Evolutionary conservation across 768 basidiomycete genomes (phyloP), one percentile per base, ranked within the genome.

Genomic region (Suillus clintonianus): DNA sequence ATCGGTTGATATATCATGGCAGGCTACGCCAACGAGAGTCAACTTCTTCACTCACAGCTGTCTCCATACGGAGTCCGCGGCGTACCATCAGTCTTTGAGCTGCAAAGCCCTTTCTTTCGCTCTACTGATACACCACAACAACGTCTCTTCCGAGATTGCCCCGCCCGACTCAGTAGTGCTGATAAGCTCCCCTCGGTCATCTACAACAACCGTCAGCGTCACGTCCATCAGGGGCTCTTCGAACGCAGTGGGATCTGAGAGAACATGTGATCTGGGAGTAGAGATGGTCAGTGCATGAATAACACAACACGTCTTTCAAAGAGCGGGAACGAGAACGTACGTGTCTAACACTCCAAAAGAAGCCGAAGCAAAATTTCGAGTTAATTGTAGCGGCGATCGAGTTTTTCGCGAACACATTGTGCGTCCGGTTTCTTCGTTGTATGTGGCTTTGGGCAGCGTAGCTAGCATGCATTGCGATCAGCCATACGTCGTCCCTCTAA

Each of bases 221-320:
- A 92, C 89, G 15, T 91, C 87, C 60, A 95, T 84, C 8, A 97
- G 81, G 0, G 93, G 91, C 67, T 95, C 90, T 77, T 99, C 97
- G 74, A 97, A 97, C 1, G 94, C 82, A 0, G 94, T 91, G 1
- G 95, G 92, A 75, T 99, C 97, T 0, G 89, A 81, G 5, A 98
- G 78, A 11, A 96, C 73, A 30, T 85, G 80, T 56, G 84, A 83
- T 37, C 63, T 57, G 3, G 51, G 70, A 13, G 11, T 19, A 30
- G 34, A 34, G 10, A 24, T 5, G 11, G 15, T 32, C 11, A 11
- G 24, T 13, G 17, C 15, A 17, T 41, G 13, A 39, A 27, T 41
- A 10, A 27, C 36, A 17, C 4, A 10, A 27, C 36, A 17, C 4
- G 22, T 48, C 14, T 14, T 30, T 30, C 24, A 19, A 15, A 22